phyloP scores from a whole-genome alignment of 2,329 filamentous ascomycete genomes.

The Cladosporium austrohemisphaericum region DNA sequence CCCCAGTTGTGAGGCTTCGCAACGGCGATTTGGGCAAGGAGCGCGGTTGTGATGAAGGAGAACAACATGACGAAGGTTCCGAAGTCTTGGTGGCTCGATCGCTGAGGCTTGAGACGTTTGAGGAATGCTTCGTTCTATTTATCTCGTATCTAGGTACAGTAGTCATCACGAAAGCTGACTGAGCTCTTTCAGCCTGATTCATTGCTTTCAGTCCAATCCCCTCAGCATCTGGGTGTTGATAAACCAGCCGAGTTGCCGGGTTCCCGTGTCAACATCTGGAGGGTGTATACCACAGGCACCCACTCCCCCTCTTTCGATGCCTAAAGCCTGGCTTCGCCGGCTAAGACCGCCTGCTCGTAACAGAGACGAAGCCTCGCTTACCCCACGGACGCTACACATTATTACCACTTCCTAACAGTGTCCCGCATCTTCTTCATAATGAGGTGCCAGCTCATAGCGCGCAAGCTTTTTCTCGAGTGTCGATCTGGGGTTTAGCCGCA shows the following conservation, averaged over 20 bases:
- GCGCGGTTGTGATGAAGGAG: conserved; percentile 3
- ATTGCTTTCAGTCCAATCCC: not conserved
- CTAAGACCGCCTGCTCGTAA: conserved; percentile 5
- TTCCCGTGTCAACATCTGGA: conserved; percentile 1
- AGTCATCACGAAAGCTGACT: not conserved
- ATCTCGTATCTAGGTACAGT: not conserved
- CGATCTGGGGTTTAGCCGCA: conserved; percentile 9
- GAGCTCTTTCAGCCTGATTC: conserved; percentile 11
- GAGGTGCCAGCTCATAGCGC: not conserved
- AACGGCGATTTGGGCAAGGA: conserved; percentile 10
- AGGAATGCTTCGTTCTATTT: too few relatives aligned
- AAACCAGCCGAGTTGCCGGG: not conserved
- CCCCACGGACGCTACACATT: not conserved
- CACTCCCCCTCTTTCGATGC: conserved; percentile 2
- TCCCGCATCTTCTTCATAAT: not conserved
- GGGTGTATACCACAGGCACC: not conserved
- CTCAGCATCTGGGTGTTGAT: too few relatives aligned
- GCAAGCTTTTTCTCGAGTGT: not conserved
- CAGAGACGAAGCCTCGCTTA: conserved; percentile 1
- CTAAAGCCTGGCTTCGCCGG: not conserved
- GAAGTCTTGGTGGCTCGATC: too few relatives aligned
- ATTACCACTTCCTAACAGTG: not conserved
- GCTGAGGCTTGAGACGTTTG: too few relatives aligned
- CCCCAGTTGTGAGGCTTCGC: not conserved
- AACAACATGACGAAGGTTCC: conserved; percentile 8